Base-by-base conservation (phyloP, 495 filamentous ascomycete genomes). In the Beverwykella pulmonaria region DNA sequence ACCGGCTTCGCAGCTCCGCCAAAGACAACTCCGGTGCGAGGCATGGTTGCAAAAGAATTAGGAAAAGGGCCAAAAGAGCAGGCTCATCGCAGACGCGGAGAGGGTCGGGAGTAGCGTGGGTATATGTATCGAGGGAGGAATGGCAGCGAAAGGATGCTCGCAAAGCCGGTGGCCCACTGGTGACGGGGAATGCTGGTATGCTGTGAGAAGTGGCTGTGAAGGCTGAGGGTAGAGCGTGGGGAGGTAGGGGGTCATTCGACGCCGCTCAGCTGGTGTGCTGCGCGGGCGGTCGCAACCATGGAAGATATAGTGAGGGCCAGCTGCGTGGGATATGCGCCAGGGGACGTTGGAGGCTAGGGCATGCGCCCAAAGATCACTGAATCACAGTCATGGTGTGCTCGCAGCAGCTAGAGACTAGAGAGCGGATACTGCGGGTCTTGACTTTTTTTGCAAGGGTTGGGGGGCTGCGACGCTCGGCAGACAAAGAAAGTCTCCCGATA, bases 401-500 rank as follows among this genome's bases (percentile, higher is more conserved):
- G 55, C 26, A 36, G 30, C 30, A 22, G n/a, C 26, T 12, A 36
- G 30, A 3, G 50, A 20, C 32, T 15, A 19, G 50, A 44, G 58
- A 65, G 62, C 44, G 62, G 53, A 15, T 47, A 1, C 41, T 50
- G 62, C 62, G 62, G 62, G 62, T 65, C 62, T 36, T 47, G 52
- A 39, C 55, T 10, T 60, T 44, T n/a, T 32, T 52, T 53, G 27
- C 9, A 1, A 59, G 29, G 30, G n/a, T 6, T 4, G 12, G 30
- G 17, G 30, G 20, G 22, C 17, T 5, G 49, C 49, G 49, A 3
- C 7, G 49, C 14, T 23, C 49, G 49, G 20, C 20, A 15, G 19
- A 67, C 58, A 57, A 63, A 68, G 58, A 62, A 58, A 57, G 65
- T 56, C 46, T 61, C 22, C 65, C 65, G 65, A 68, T 39, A 50